A percentile compares a stretch with the other conserved stretches of the same genome.
These are phyloP conservation scores for Lycium barbarum DNA, from an alignment of 257 asterid species.

Conservation along the genomic window DNA sequence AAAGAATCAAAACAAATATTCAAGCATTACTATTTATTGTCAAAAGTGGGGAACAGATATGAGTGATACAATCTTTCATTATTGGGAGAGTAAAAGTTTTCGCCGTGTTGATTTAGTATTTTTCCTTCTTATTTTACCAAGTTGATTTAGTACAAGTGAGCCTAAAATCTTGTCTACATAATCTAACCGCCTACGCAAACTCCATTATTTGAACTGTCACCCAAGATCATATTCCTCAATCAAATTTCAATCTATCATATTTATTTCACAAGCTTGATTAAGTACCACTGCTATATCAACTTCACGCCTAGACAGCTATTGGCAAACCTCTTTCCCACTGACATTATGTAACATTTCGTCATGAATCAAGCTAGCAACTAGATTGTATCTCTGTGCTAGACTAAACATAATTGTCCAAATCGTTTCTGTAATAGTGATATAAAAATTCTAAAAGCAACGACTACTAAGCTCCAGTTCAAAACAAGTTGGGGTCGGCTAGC, in stretches of 20 bases:
- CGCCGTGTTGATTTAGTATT: neutral
- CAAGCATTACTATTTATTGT: slow-evolving; percentile 5
- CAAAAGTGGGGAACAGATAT: slow-evolving; percentile 3
- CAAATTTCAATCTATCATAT: neutral
- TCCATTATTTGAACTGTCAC: slow-evolving; percentile 3
- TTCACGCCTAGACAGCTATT: neutral
- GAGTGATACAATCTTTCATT: neutral
- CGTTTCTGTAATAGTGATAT: neutral
- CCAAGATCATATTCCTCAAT: slow-evolving; percentile 14
- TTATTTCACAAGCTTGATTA: neutral
- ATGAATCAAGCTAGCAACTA: neutral
- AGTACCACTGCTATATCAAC: neutral
- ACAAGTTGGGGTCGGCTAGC: neutral
- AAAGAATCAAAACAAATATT: neutral
- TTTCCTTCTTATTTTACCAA: neutral
- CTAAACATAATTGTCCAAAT: neutral
- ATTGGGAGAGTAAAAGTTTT: neutral
- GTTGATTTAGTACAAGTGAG: neutral
- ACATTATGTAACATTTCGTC: neutral
- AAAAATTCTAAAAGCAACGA: neutral
- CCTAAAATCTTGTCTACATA: neutral
- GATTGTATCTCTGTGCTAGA: neutral
- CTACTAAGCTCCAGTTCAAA: neutral
- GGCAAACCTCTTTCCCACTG: neutral
- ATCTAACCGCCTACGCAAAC: neutral